Conservation (phyloP, 495 filamentous ascomycete genomes). For the Clavariopsis aquatica region DNA sequence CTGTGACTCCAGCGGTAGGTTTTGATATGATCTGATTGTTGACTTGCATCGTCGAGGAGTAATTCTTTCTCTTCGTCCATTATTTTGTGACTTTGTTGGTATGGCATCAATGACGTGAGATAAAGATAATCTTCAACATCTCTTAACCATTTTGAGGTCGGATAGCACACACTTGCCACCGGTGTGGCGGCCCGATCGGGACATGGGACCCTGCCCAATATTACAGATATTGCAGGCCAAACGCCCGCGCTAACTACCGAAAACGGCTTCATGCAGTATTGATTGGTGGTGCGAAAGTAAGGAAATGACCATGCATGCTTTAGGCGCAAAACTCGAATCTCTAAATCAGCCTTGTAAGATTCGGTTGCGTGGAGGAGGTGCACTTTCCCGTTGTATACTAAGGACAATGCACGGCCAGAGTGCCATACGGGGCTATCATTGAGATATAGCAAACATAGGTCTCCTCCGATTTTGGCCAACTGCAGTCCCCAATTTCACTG, state of each 20-base stretch:
- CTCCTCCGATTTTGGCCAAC: background rate
- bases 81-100: background rate
- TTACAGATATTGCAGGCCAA: background rate
- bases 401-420: background rate
- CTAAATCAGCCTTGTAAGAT: background rate
- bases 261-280: background rate
- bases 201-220: background rate
- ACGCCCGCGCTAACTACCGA: background rate
- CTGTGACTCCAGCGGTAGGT: background rate
- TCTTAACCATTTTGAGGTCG: background rate
- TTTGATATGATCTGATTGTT: background rate
- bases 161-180: background rate
- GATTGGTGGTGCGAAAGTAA: background rate
- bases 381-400: background rate
- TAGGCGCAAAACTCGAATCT: background rate
- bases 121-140: background rate
- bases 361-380: background rate
- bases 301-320: background rate
- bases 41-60: background rate
- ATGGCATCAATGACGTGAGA: background rate
- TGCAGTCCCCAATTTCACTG: background rate
- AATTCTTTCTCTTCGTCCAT: conserved; percentile 2
- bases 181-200: background rate
- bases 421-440: background rate
- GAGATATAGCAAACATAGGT: background rate